Evolutionary conservation across 768 basidiomycete genomes (phyloP), one percentile per base, ranked within the genome.

Genomic region (Hortiboletus campestris): DNA sequence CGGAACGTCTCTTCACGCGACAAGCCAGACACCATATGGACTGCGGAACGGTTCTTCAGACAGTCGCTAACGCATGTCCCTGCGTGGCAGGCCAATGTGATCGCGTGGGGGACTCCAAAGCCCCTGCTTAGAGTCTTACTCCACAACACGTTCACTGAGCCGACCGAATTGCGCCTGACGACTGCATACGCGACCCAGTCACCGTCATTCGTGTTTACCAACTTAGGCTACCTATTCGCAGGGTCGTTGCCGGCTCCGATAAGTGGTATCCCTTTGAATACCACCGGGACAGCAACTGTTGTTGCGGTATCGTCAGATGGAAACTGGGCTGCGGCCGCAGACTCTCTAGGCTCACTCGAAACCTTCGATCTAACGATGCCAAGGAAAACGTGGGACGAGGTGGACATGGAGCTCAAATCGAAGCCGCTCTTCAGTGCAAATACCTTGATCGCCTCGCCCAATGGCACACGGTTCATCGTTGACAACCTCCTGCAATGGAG

Each of bases 291-390:
- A 0, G 7, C 36, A 6, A 55, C 39, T 16, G 44, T 11, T 3
- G 25, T 65, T 34, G 53, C 65, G 1, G 32, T 69, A 25, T 70
- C 68, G 5, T 42, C 49, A 0, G 61, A 71, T 42, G 67, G 70
- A 0, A 47, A 19, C 19, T 55, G 56, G 56, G 46, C 64, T 19
- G 68, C 60, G 31, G 53, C 55, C 2, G 48, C 49, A 2, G 28
- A 44, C 19, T 0, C 20, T 22, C 36, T 11, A 17, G 63, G 62
- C 0, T 50, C 45, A 25, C 45, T 64, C n/a, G 4, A 42, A n/a
- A 57, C 60, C 17, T 12, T 32, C 2, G 62, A 63, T 36, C 52
- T 60, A 17, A 40, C 42, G 3, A 11, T 51, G 2, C n/a, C 14
- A 3, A 1, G 4, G 19, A 28, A 1, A 14, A 45, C 45, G 1